Evolutionary conservation across 202 grass and related monocot species (phyloP).

Genomic region (Elaeis oleifera): DNA sequence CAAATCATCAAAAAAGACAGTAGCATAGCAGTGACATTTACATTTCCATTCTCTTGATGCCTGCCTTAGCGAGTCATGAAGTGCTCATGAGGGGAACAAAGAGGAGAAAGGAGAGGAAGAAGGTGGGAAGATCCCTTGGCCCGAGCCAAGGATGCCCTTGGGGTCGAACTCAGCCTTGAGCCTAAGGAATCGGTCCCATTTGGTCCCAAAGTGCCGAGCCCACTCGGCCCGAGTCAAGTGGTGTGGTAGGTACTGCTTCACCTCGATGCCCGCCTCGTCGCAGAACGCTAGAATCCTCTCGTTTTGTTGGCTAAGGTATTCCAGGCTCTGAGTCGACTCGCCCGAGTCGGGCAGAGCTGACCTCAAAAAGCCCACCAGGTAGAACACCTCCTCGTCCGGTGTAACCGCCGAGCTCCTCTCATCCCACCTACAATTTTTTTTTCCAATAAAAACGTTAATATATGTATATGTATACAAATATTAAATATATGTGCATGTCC

Average conservation of each 20-base stretch:
- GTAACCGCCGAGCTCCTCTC: conserved; percentile 65
- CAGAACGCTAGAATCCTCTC: conserved; percentile 63
- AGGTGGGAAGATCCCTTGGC: conserved; percentile 68
- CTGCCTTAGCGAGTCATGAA: too few relatives aligned
- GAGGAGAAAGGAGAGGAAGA: conserved; percentile 15
- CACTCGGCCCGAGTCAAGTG: conserved; percentile 55
- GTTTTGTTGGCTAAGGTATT: conserved; percentile 60
- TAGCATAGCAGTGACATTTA: too few relatives aligned
- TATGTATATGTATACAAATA: too few relatives aligned
- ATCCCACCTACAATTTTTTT: conserved; percentile 54
- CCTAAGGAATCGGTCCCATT: conserved; percentile 43
- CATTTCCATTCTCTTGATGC: too few relatives aligned
- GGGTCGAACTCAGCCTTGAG: conserved; percentile 67
- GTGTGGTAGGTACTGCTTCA: conserved; percentile 79
- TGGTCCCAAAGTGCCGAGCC: conserved; percentile 57
- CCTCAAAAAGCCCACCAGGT: conserved; percentile 82
- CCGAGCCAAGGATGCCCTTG: conserved; percentile 49
- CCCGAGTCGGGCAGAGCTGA: conserved; percentile 49
- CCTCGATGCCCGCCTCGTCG: conserved; percentile 32
- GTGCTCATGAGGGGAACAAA: conserved; percentile 16
- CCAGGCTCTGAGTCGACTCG: conserved; percentile 33
- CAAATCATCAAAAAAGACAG: too few relatives aligned
- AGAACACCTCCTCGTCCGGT: conserved; percentile 86
- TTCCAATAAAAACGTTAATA: too few relatives aligned
- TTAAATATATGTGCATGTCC: too few relatives aligned